Base-by-base conservation (phyloP, 306 rosid species). In the Ormosia emarginata region DNA sequence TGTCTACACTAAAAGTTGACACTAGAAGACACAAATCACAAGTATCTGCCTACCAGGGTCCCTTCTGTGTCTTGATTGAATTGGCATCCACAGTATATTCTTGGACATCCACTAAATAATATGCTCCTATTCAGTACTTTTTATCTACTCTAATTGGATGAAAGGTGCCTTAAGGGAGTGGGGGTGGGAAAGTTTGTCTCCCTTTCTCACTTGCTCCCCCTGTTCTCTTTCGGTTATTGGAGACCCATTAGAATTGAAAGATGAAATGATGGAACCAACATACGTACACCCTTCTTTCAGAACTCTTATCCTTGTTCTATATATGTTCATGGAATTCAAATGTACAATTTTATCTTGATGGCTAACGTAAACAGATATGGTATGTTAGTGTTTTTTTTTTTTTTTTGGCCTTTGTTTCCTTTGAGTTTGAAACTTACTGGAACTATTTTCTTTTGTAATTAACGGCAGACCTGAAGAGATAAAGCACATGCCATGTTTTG, bases 11-110 rank as follows among this genome's bases (percentile, higher is more conserved):
- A 58, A 80, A 80, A 83, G 76, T 79, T 79, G 71, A 85, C 71
- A 47, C 66, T 44, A 80, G 5, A 69, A 43, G 83, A 81, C 80
- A 79, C 57, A 70, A 33, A 66, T 58, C 43, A 74, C 89, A 76
- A 70, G 85, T 85, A 87, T 85, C 85, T 72, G 9, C 81, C 13
- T 41, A n/a, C 67, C 50, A 76, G 83, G 74, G 82, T 72, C 73
- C 80, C 72, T 71, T 65, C 9, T 33, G 15, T 69, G 32, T 65
- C 30, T 70, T 80, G 86, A 85, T 72, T 77, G 61, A 84, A 88
- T 71, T 80, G 81, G 91, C 82, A 85, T 85, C 91, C 64, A 9
- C 11, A 41, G 84, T 69, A 82, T 87, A 82, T 82, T 75, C 84
- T 74, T 73, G n/a, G 13, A 77, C 80, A 56, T 9, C 74, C 87